These are phyloP conservation scores for Starmera pachycereana DNA, from an alignment of 805 yeast genomes.

Conservation along the genomic window DNA sequence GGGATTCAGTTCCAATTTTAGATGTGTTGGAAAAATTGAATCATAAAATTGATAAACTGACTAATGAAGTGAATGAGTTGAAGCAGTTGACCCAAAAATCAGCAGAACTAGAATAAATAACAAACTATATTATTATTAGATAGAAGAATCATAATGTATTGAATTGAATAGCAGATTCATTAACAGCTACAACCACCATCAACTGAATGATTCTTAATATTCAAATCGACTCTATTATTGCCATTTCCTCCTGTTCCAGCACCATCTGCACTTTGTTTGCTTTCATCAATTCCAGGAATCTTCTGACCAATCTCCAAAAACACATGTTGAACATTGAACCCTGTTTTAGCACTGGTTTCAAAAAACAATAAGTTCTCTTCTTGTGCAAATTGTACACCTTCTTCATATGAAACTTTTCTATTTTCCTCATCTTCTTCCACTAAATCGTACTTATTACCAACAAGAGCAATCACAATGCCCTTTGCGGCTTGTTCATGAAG, in stretches of 20 bases:
- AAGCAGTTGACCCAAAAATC: too few relatives aligned
- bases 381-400: slow-evolving; percentile 79
- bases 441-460: slow-evolving; percentile 86
- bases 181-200: slow-evolving; percentile 24
- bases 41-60: too few relatives aligned
- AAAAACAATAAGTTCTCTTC: slow-evolving; percentile 87
- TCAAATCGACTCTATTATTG: slow-evolving; percentile 24
- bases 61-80: too few relatives aligned
- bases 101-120: too few relatives aligned
- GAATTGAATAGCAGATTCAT: neutral
- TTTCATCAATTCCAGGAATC: slow-evolving; percentile 43
- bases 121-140: too few relatives aligned
- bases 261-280: slow-evolving; percentile 11
- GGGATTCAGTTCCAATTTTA: too few relatives aligned
- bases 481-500: slow-evolving; percentile 92
- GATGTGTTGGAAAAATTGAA: too few relatives aligned
- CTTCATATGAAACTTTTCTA: slow-evolving; percentile 76
- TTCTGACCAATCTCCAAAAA: slow-evolving; percentile 83
- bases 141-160: too few relatives aligned
- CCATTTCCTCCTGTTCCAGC: slow-evolving; percentile 18
- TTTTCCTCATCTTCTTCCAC: slow-evolving; percentile 40
- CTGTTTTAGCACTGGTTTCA: slow-evolving; percentile 91
- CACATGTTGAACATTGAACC: slow-evolving; percentile 82
- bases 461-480: slow-evolving; percentile 84
- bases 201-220: slow-evolving; percentile 21